A percentile compares a stretch with the other conserved stretches of the same genome.
These are phyloP conservation scores for Acanthamoeba culbertsoni DNA, from an alignment of 208 protist genomes.

Conservation along the genomic window DNA sequence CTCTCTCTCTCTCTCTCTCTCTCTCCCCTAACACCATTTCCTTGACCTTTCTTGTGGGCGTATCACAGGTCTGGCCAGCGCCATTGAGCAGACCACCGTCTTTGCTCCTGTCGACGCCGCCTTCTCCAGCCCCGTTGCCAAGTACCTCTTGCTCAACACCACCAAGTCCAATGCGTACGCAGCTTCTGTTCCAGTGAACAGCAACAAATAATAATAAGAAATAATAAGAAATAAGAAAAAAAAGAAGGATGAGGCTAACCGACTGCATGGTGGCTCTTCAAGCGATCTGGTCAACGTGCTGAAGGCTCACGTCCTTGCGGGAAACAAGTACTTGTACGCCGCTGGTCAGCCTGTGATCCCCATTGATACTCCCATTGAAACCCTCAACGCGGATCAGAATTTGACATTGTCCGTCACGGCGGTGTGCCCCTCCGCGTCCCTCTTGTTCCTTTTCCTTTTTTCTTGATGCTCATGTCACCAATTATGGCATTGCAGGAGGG, in stretches of 20 bases:
- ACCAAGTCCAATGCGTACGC: slow-evolving; percentile 5
- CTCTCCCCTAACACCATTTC: not conserved
- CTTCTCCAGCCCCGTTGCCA: slow-evolving; percentile 29
- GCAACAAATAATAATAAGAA: not conserved
- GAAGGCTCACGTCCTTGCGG: not conserved
- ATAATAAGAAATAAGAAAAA: not conserved
- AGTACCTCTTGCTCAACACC: slow-evolving; percentile 46
- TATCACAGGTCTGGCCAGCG: not conserved
- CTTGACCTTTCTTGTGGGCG: not conserved
- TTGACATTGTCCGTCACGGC: not conserved
- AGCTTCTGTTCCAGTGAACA: not conserved
- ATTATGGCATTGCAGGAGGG: not conserved
- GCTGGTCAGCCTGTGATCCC: not conserved
- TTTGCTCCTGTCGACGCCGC: not conserved
- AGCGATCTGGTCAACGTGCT: slow-evolving; percentile 20
- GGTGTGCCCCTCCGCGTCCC: not conserved
- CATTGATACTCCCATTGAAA: not conserved
- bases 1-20: not conserved
- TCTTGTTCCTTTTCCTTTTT: not conserved
- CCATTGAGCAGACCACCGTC: not conserved
- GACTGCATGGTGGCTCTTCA: not conserved
- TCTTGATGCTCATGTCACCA: not conserved
- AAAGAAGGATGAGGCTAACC: no score
- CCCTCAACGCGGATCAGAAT: not conserved
- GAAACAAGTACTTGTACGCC: not conserved